Evolutionary conservation across 805 yeast genomes (phyloP).

Genomic region (Citeromyces matritensis): DNA sequence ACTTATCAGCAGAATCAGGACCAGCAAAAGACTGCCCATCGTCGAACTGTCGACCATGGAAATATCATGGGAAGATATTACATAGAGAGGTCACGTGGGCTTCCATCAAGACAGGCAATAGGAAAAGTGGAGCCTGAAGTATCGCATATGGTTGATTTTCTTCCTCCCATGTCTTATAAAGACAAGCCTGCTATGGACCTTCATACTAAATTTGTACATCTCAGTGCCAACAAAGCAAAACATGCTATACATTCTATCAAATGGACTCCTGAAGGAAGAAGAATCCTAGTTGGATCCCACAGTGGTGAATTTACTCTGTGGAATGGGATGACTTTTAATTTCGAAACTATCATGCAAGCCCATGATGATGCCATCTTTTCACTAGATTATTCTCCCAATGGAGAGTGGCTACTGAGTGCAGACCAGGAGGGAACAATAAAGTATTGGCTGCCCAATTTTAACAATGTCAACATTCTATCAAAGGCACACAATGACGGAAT

Average conservation of each 20-base stretch:
- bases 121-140: conserved; percentile 57
- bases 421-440: conserved; percentile 87
- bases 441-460: conserved; percentile 97
- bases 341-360: conserved; percentile 97
- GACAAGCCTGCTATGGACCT: conserved; percentile 42
- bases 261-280: conserved; percentile 95
- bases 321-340: conserved; percentile 91
- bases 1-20: background rate
- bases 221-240: conserved; percentile 79
- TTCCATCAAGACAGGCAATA: conserved; percentile 16
- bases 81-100: conserved; percentile 26
- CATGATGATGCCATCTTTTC: conserved; percentile 84
- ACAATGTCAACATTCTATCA: conserved; percentile 72
- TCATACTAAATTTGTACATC: conserved; percentile 75
- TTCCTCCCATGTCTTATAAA: conserved; percentile 50
- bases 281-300: conserved; percentile 79
- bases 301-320: conserved; percentile 94
- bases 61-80: conserved; percentile 57
- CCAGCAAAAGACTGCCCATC: conserved; percentile 29
- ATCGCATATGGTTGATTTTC: conserved; percentile 42
- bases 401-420: conserved; percentile 89
- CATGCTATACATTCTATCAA: conserved; percentile 82
- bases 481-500: conserved; percentile 71
- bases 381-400: conserved; percentile 71
- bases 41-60: conserved; percentile 71